phyloP scores from a whole-genome alignment of 345 rosid genomes.

The Kernera saxatilis region DNA sequence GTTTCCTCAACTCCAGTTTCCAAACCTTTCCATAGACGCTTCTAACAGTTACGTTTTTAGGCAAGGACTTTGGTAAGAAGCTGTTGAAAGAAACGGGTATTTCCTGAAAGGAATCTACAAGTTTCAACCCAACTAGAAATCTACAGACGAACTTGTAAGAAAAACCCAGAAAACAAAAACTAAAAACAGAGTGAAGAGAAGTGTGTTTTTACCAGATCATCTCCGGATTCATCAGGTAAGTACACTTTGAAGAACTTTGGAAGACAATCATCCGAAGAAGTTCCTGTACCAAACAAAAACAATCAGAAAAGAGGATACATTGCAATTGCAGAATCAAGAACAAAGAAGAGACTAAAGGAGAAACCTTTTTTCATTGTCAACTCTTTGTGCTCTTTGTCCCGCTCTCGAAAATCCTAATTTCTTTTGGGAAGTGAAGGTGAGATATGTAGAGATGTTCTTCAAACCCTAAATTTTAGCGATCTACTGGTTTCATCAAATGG shows the following conservation, averaged over 20 bases:
- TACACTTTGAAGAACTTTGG: slow-evolving; percentile 27
- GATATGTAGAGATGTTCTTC: too few relatives aligned
- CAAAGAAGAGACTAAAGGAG: slow-evolving; percentile 4
- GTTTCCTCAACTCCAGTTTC: slow-evolving; percentile 4
- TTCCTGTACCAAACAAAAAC: background rate
- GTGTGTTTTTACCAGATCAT: slow-evolving; percentile 19
- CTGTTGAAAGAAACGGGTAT: slow-evolving; percentile 11
- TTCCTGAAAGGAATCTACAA: background rate
- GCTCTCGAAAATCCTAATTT: background rate
- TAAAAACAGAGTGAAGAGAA: slow-evolving; percentile 6
- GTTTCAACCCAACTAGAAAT: background rate
- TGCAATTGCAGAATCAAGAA: background rate
- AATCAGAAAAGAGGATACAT: background rate
- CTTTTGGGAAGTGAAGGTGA: background rate
- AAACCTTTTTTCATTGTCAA: slow-evolving; percentile 11
- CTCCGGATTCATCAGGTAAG: background rate
- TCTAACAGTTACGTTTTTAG: background rate
- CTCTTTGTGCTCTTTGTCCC: background rate
- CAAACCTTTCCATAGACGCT: slow-evolving; percentile 3
- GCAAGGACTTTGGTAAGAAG: background rate
- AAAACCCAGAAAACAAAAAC: background rate
- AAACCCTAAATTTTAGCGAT: background rate
- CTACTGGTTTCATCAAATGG: background rate
- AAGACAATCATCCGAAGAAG: background rate
- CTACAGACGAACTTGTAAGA: background rate